Evolutionary conservation across 164 flowering plant species (phyloP).

Genomic region (Akebia trifoliata): DNA sequence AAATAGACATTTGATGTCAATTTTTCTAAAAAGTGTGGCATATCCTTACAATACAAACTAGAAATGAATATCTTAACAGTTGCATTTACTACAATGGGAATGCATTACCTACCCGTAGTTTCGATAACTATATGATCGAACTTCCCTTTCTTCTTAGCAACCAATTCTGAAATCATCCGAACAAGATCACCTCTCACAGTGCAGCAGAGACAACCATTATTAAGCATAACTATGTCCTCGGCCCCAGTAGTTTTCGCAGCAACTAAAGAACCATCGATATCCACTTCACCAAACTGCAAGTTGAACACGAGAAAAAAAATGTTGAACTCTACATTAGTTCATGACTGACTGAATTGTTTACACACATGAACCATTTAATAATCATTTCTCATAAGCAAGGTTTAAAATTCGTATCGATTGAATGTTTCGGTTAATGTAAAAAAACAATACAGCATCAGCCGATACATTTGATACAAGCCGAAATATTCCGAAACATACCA

Average conservation of each 20-base stretch:
- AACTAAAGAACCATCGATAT: conserved; percentile 94
- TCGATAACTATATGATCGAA: conserved; percentile 96
- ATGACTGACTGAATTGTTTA: too few species aligned
- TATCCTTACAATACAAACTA: too few species aligned
- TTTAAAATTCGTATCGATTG: too few species aligned
- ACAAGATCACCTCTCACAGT: conserved; percentile 98
- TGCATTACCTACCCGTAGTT: conserved; percentile 66
- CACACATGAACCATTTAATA: neutral
- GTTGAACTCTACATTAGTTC: neutral
- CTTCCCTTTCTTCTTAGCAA: conserved; percentile 66
- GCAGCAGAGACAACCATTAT: conserved; percentile 97
- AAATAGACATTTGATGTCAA: too few species aligned
- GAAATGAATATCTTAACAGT: too few species aligned
- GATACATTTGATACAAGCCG: too few species aligned
- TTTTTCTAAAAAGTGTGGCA: too few species aligned
- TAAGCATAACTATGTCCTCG: conserved; percentile 94
- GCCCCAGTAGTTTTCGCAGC: conserved; percentile 87
- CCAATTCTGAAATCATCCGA: conserved; percentile 85
- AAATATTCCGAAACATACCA: too few species aligned
- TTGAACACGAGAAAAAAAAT: neutral
- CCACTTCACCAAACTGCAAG: conserved; percentile 92
- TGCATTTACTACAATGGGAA: neutral
- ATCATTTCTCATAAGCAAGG: too few species aligned
- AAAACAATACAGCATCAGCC: too few species aligned
- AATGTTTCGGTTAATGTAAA: too few species aligned